These are phyloP conservation scores for Magnaporthiopsis rhizophila DNA, from an alignment of 2,329 filamentous ascomycete species.

Conservation along the genomic window DNA sequence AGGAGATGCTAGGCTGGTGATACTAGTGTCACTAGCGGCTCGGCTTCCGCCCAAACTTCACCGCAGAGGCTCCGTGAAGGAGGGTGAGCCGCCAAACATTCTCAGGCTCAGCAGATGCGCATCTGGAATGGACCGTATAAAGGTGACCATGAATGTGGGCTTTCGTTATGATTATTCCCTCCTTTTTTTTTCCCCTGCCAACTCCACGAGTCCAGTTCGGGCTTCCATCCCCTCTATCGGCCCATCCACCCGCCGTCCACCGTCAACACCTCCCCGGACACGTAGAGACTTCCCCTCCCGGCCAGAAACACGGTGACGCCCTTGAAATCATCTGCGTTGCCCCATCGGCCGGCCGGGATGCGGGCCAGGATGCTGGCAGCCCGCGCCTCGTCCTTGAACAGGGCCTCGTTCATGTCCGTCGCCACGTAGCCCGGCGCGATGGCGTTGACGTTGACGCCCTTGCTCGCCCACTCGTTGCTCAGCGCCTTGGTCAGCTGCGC, in stretches of 20 bases:
- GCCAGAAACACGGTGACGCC: slow-evolving; percentile 72
- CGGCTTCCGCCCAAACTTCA: no score
- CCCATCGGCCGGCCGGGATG: slow-evolving; percentile 61
- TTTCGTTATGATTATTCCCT: no score
- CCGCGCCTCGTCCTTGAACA: slow-evolving; percentile 51
- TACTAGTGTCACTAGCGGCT: no score
- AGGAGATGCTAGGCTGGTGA: no score
- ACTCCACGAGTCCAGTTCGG: no score
- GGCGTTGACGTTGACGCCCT: slow-evolving; percentile 60
- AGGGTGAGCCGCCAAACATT: no score
- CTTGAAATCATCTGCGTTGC: slow-evolving; percentile 66
- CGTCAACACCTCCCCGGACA: slow-evolving; percentile 72
- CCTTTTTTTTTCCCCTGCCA: no score
- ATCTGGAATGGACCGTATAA: no score
- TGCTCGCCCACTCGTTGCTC: slow-evolving; percentile 58
- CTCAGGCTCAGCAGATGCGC: no score
- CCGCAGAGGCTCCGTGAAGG: no score
- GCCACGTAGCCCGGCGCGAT: slow-evolving; percentile 64
- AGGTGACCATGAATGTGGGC: no score
- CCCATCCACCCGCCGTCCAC: slow-evolving; percentile 96
- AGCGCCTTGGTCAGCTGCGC: slow-evolving; percentile 58
- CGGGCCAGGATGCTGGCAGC: slow-evolving; percentile 53
- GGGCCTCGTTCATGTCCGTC: slow-evolving; percentile 62
- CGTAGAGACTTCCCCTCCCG: slow-evolving; percentile 68
- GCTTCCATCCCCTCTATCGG: slow-evolving; percentile 45